Base-by-base conservation (phyloP, 768 basidiomycete species). In the Trametes cingulata region DNA sequence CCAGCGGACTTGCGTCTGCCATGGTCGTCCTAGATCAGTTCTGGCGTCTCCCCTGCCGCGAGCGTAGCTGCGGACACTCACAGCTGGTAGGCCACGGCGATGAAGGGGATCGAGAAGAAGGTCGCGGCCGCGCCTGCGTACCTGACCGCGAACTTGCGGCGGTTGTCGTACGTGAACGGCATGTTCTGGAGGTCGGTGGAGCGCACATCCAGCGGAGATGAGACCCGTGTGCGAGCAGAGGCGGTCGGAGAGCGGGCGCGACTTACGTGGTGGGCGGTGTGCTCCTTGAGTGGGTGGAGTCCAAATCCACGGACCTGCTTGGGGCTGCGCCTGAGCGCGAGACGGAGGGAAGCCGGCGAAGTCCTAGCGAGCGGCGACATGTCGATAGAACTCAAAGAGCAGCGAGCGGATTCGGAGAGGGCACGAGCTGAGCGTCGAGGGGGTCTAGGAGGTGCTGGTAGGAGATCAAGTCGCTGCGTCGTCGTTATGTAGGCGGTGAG, bases 91-190 rank as follows among this genome's bases (percentile, higher is more conserved):
- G 69, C 71, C 9, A 80, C 75, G 6, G 87, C 86, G 48, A 80
- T 65, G 71, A 91, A 85, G 13, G 89, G 89, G 56, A 90, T 81
- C 48, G 80, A 72, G 70, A 90, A 89, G 15, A 87, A 87, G 8
- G 77, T 63, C 8, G 67, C 54, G 47, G 88, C 75, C 69, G 75
- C 82, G 5, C 68, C 60, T 27, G 67, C 56, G 55, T 84, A 62
- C 69, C 84, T 85, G 49, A 75, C 52, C 4, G 72, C 84, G 47
- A 71, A 74, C 40, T 65, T 55, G 25, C 57, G 52, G 61, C 64
- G 63, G 58, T 67, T 65, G 47, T 56, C 49, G 67, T 70, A 72
- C 20, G 50, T 55, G 69, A 74, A 74, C 15, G 73, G 73, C 55
- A 74, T 63, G 65, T 72, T 68, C 72, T 73, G 61, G 27, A n/a